Base-by-base conservation (phyloP, 495 filamentous ascomycete genomes). In the Podospora conica region DNA sequence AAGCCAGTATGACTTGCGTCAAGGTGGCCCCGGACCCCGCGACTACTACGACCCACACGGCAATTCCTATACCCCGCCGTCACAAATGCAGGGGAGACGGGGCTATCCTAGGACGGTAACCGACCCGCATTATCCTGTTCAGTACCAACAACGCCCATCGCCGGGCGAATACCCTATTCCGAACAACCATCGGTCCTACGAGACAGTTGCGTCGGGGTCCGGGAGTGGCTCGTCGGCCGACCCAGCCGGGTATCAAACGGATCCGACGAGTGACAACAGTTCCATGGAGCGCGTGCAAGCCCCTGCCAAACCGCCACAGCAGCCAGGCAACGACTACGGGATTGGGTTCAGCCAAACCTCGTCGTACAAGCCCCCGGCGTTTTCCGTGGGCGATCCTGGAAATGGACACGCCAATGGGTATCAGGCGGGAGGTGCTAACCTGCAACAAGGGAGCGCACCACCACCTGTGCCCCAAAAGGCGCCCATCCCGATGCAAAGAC, bases 221-320 rank as follows among this genome's bases (percentile, higher is more conserved):
- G 89, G 87, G 31, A 89, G 87, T 60, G 90, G 87, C 33, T 88
- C 86, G 59, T 85, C 87, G 58, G 86, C 79, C 58, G 91, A 95
- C 55, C 85, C 86, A 18, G 86, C 84, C 70, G 89, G 86, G n/a
- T 91, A 92, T 72, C 89, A 88, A 55, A 96, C 91, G 31, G 91
- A 97, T 68, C 93, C 92, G 1, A 83, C 81, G 48, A 96, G 91
- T 65, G 87, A 96, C 66, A 96, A 96, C 77, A 96, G 91, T 78
- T 96, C 91, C 4, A 83, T 93, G 63, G 91, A 96, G 68, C 88
- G 90, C 60, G 77, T 87, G 24, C 83, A 85, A 55, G 84, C 87
- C 62, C 78, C 82, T 10, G 79, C 86, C 3, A 84, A 87, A 71
- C 75, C 75, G 12, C 74, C 75, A 53, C 68, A 63, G 22, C 78